A percentile compares a stretch with the other conserved stretches of the same genome.
These are phyloP conservation scores for Oryza meridionalis DNA, from an alignment of 176 grass and related monocot genomes.

Conservation along the genomic window DNA sequence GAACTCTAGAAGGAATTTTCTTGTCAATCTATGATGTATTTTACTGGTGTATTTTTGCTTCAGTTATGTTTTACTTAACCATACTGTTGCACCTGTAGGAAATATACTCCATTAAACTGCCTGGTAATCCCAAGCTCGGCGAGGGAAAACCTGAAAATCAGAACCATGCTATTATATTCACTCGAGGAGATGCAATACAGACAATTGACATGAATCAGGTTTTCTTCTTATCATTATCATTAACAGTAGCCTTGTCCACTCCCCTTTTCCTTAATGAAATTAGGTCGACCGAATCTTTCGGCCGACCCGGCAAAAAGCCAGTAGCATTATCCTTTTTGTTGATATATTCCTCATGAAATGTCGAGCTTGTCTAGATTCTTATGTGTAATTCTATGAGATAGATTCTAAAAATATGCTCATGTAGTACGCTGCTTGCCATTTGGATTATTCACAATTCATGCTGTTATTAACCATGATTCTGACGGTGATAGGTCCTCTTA, in stretches of 20 bases:
- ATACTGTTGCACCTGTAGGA: slow-evolving; percentile 58
- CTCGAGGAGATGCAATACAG: slow-evolving; percentile 88
- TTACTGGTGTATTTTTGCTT: slow-evolving; percentile 27
- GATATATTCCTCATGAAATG: background rate
- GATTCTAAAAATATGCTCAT: background rate
- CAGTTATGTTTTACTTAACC: slow-evolving; percentile 19
- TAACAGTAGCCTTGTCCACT: background rate
- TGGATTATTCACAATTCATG: background rate
- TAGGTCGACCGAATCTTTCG: no score
- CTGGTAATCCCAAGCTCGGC: slow-evolving; percentile 93
- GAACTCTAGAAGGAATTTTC: background rate
- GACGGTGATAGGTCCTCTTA: background rate
- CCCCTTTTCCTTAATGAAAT: no score
- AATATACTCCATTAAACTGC: slow-evolving; percentile 95
- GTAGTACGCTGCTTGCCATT: background rate
- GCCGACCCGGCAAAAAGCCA: no score
- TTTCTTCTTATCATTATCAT: background rate
- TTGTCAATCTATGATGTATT: slow-evolving; percentile 18
- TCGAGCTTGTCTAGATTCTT: slow-evolving; percentile 3
- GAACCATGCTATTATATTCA: slow-evolving; percentile 99
- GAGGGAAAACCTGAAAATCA: slow-evolving; percentile 99
- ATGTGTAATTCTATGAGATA: background rate
- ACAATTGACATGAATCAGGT: slow-evolving; percentile 99
- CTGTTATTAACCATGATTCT: slow-evolving; percentile 22
- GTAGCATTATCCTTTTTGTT: slow-evolving; percentile 7